Percentiles rank a stretch among this genome's conserved stretches.
Conservation (phyloP, 2,329 filamentous ascomycete genomes). For the Cadophora sp. region DNA sequence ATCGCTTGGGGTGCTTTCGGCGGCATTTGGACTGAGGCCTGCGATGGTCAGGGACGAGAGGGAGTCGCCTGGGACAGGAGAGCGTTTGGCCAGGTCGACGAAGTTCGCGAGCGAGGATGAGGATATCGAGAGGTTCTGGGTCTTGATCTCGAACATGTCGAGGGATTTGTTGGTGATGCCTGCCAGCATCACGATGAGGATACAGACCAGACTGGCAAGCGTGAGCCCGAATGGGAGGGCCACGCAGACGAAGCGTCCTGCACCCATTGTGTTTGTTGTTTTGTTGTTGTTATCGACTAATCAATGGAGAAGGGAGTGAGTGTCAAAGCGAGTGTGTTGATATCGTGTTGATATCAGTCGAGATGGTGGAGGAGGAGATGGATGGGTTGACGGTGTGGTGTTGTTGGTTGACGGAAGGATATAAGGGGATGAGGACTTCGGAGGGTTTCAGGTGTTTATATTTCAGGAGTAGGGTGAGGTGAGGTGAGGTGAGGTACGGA, state of each 20-base stretch:
- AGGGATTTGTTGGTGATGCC: conserved; percentile 63
- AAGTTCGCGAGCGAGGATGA: conserved; percentile 37
- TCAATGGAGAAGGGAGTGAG: background rate
- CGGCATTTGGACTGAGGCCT: conserved; percentile 37
- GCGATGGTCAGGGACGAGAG: conserved; percentile 37
- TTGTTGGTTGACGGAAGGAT: background rate
- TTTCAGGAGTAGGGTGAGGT: conserved; percentile 1
- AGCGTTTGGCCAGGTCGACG: conserved; percentile 32
- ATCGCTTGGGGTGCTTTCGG: conserved; percentile 1
- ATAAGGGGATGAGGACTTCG: background rate
- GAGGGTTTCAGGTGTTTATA: conserved; percentile 12
- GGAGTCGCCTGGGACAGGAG: conserved; percentile 14
- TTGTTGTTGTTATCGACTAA: conserved; percentile 3
- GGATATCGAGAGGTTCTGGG: conserved; percentile 59
- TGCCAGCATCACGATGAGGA: conserved; percentile 63
- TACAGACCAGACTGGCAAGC: conserved; percentile 75
- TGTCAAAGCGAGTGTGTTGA: conserved; percentile 17
- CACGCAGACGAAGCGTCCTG: conserved; percentile 85
- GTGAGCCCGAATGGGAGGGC: conserved; percentile 85
- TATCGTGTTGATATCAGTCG: conserved; percentile 5
- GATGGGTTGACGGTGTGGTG: background rate
- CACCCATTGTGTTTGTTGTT: conserved; percentile 58
- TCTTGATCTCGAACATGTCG: conserved; percentile 67
- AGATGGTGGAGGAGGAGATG: background rate
- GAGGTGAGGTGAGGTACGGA: background rate